A percentile compares a stretch with the other conserved stretches of the same genome.
These are phyloP conservation scores for Coemansia interrupta DNA, from an alignment of 192 early-diverging fungal genomes.

Conservation along the genomic window DNA sequence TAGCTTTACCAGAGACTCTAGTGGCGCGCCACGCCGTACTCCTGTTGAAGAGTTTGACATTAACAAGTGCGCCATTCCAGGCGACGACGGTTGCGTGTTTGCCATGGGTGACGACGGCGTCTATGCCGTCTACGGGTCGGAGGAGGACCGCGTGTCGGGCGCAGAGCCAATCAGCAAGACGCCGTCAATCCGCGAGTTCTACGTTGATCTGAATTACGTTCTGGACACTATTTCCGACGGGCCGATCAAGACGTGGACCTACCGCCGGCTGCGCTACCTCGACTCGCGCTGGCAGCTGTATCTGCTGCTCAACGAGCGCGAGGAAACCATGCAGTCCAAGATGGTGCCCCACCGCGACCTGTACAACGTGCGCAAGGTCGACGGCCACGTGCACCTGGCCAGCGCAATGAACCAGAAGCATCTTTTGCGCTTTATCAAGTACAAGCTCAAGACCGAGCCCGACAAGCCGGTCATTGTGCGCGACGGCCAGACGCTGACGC, in stretches of 20 bases:
- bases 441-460: constrained; percentile 74
- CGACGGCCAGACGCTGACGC: constrained; percentile 76
- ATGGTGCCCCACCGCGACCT: constrained; percentile 91
- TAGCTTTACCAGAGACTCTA: constrained; percentile 19
- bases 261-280: constrained; percentile 80
- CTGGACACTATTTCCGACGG: constrained; percentile 77
- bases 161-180: constrained; percentile 47
- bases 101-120: constrained; percentile 61
- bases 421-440: constrained; percentile 90
- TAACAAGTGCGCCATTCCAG: constrained; percentile 9
- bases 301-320: constrained; percentile 85
- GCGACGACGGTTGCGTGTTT: constrained; percentile 31
- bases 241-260: constrained; percentile 90
- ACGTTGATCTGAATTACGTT: constrained; percentile 77
- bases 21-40: constrained; percentile 15
- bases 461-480: constrained; percentile 81
- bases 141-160: background rate
- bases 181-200: constrained; percentile 82
- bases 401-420: constrained; percentile 97
- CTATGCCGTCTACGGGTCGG: constrained; percentile 55
- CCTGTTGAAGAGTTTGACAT: constrained; percentile 21
- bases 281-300: constrained; percentile 95
- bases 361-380: constrained; percentile 97
- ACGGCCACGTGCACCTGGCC: constrained; percentile 92
- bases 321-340: constrained; percentile 90